Evolutionary conservation across 139 green algal genomes (phyloP), one percentile per base, ranked within the genome.

Genomic region (Gonium pectorale): DNA sequence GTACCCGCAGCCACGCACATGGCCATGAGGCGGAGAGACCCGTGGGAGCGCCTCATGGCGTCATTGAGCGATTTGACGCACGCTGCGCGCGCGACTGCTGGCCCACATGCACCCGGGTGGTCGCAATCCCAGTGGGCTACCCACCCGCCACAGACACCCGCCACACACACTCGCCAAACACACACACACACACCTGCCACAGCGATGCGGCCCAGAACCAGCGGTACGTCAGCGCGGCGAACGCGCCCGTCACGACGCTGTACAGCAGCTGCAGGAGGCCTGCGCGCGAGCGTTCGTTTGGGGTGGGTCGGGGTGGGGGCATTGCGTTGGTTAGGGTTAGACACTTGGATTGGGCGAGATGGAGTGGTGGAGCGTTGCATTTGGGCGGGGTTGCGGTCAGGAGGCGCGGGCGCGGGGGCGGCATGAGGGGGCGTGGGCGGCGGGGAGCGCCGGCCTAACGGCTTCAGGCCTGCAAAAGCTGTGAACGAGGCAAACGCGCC

Each of bases 251-350:
- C 3, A 33, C 46, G 4, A 81, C 22, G 43, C 69, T 81, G 81
- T 77, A 87, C 3, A 72, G 26, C 4, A 87, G 44, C 81, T 87
- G 81, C 68, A 87, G 52, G 43, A 87, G 81, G 35, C 81, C 81
- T 85, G 78, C 2, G 33, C 17, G 1, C 26, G 35, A 22, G 49
- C n/a, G 31, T 7, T 4, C 37, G 2, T 9, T 5, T 27, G 26
- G 27, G 41, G 40, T 19, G 2, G 44, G 21, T 8, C 4, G 67
- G 5, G 5, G 67, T 33, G 9, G 24, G 13, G 31, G 3, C 43
- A 13, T 51, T 9, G 15, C 17, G 22, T n/a, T 3, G 9, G n/a
- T 17, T 15, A 33, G n/a, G 37, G 5, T 19, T 37, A 29, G 66
- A 29, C 35, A n/a, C 33, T 19, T 72, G 19, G 11, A 70, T 24